Percentiles rank a stretch among this genome's conserved stretches.
These are phyloP conservation scores for Crithidia expoeki DNA, from an alignment of 208 protist species.

Conservation along the genomic window DNA sequence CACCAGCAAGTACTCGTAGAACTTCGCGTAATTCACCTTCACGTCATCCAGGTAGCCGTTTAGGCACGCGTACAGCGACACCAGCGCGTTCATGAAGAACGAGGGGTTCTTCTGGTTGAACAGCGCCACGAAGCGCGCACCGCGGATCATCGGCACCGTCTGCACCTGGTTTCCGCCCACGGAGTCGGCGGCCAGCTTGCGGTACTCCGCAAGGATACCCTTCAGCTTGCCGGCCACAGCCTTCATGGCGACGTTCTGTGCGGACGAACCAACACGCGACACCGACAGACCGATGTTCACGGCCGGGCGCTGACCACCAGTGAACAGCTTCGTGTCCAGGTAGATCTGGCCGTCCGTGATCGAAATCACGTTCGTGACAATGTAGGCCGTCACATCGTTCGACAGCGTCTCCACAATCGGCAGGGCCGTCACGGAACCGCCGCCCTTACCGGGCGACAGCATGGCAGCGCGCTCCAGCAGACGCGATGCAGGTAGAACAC, in stretches of 20 bases:
- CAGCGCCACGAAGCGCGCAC: conserved; percentile 78
- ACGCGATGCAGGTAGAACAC: conserved; percentile 95
- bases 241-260: conserved; percentile 94
- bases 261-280: conserved; percentile 93
- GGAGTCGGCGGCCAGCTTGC: conserved; percentile 91
- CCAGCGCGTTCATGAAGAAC: too few relatives aligned
- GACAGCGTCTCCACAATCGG: conserved; percentile 95
- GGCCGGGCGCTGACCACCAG: conserved; percentile 92
- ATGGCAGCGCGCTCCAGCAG: conserved; percentile 94
- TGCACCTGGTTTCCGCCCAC: conserved; percentile 75
- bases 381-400: conserved; percentile 95
- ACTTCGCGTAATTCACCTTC: conserved; percentile 87
- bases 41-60: conserved; percentile 89
- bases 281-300: conserved; percentile 96
- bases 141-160: conserved; percentile 84
- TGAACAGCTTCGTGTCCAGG: conserved; percentile 94
- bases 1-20: conserved; percentile 89
- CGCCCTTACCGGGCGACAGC: conserved; percentile 80
- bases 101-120: conserved; percentile 91
- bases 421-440: conserved; percentile 91
- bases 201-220: conserved; percentile 93
- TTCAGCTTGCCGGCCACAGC: conserved; percentile 92
- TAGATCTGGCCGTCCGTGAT: conserved; percentile 97
- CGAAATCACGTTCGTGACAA: conserved; percentile 95
- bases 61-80: conserved; percentile 82